These are phyloP conservation scores for Arthrocladium fulminans DNA, from an alignment of 2,329 filamentous ascomycete genomes.

Conservation along the genomic window DNA sequence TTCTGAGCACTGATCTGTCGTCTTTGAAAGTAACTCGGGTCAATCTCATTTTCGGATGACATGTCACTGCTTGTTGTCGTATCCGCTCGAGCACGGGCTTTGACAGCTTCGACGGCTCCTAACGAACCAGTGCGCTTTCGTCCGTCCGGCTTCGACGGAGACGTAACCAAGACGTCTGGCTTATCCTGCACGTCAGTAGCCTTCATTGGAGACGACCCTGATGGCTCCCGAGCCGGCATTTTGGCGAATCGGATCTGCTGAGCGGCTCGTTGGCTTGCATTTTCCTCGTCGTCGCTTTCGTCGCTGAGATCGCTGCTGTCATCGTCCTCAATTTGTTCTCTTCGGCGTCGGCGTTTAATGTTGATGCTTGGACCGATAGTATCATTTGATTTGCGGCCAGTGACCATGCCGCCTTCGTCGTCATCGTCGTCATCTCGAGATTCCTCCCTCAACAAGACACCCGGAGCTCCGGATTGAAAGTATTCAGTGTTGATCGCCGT, in stretches of 20 bases:
- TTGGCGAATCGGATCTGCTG: slow-evolving; percentile 95
- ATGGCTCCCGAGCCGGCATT: slow-evolving; percentile 78
- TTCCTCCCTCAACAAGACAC: slow-evolving; percentile 26
- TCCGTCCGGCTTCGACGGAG: slow-evolving; percentile 43
- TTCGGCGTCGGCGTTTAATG: slow-evolving; percentile 43
- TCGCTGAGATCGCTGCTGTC: slow-evolving; percentile 59
- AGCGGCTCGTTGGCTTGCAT: slow-evolving; percentile 49
- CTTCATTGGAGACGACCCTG: slow-evolving; percentile 79
- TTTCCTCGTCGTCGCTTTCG: slow-evolving; percentile 56
- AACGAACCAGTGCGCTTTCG: slow-evolving; percentile 48
- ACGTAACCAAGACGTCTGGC: slow-evolving; percentile 46
- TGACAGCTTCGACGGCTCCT: slow-evolving; percentile 45
- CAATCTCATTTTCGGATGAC: slow-evolving; percentile 55
- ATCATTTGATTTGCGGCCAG: slow-evolving; percentile 48
- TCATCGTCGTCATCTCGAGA: slow-evolving; percentile 47
- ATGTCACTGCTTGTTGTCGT: slow-evolving; percentile 59
- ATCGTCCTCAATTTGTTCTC: slow-evolving; percentile 53
- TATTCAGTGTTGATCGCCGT: slow-evolving; percentile 55
- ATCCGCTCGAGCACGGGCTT: slow-evolving; percentile 49
- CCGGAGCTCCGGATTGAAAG: slow-evolving; percentile 41
- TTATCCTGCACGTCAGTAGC: slow-evolving; percentile 36
- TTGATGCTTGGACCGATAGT: slow-evolving; percentile 45
- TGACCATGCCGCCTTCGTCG: slow-evolving; percentile 56
- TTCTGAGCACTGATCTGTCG: slow-evolving; percentile 42
- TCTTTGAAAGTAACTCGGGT: slow-evolving; percentile 44